phyloP scores from a whole-genome alignment of 1,284 basidiomycete genomes.

The Ustilago hordei region DNA sequence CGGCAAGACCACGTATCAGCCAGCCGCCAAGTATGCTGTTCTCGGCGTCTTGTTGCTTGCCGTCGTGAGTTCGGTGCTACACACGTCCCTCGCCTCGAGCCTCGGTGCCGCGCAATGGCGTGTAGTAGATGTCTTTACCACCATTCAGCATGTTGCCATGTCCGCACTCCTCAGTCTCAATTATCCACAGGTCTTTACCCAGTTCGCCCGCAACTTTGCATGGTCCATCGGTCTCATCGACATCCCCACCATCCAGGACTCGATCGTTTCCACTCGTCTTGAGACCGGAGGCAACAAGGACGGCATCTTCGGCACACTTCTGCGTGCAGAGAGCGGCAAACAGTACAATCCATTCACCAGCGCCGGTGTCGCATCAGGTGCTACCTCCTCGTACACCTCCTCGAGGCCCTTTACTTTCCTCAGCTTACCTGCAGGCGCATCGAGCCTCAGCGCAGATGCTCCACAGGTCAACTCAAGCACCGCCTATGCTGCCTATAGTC shows the following conservation, averaged over 20 bases:
- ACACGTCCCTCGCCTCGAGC: slow-evolving; percentile 73
- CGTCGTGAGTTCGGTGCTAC: slow-evolving; percentile 77
- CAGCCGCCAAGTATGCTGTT: slow-evolving; percentile 81
- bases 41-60: slow-evolving; percentile 79
- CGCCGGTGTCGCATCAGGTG: slow-evolving; percentile 15
- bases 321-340: slow-evolving; percentile 52
- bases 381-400: slow-evolving; percentile 24
- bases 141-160: slow-evolving; percentile 84
- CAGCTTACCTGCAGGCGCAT: slow-evolving; percentile 13
- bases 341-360: slow-evolving; percentile 56
- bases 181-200: slow-evolving; percentile 84
- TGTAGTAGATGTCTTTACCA: slow-evolving; percentile 82
- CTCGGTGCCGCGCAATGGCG: slow-evolving; percentile 72
- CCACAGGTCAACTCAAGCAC: slow-evolving; percentile 8
- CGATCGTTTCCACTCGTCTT: slow-evolving; percentile 84
- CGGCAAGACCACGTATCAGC: slow-evolving; percentile 83
- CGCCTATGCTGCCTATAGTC: slow-evolving; percentile 27
- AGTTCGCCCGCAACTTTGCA: slow-evolving; percentile 85
- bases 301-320: slow-evolving; percentile 46
- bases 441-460: neutral
- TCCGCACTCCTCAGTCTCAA: slow-evolving; percentile 84
- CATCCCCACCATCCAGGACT: slow-evolving; percentile 77
- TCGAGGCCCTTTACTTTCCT: slow-evolving; percentile 23
- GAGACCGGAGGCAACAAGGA: slow-evolving; percentile 81
- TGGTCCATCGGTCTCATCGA: slow-evolving; percentile 89